Evolutionary conservation across 306 rosid genomes (phyloP), one percentile per base, ranked within the genome.

Genomic region (Prunus davidiana): DNA sequence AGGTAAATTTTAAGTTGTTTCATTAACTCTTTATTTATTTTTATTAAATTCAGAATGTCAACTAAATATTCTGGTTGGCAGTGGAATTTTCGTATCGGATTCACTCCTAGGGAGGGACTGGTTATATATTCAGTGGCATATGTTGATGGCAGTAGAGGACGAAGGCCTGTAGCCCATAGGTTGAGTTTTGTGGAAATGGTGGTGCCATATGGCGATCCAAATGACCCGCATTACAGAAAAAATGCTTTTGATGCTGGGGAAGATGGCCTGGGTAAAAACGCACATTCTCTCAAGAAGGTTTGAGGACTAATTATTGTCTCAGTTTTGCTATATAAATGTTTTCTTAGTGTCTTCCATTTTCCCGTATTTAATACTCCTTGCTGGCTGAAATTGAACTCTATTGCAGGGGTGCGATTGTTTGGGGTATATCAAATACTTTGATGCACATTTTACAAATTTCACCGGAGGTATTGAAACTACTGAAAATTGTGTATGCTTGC

Each of bases 201-300:
- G 78, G 98, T 93, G 75, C 98, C 97, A 2, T 93, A 88, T 85
- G 98, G 98, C 58, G 98, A 93, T 84, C 98, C 98, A 64, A 91
- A 87, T 71, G 96, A 89, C 13, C 98, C 98, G 41, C 98, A 93
- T 86, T 91, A 91, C 80, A 86, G 97, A 67, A 91, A 93, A 86
- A 93, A 93, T 87, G 98, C 98, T 71, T 93, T 93, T 74, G 98
- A 93, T 77, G 98, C 97, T 0, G 98, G 98, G 34, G 98, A 93
- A 80, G 98, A 93, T 71, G 98, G 98, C 80, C 88, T 93, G 50
- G 97, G 98, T 32, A 93, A 88, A 85, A 93, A 91, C 81, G 97
- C 98, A 3, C 98, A 91, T 89, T 92, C 97, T 66, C 88, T 92
- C 57, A 88, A 88, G 81, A 93, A 91, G 97, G 97, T 93, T 65